A percentile compares a stretch with the other conserved stretches of the same genome.
phyloP scores from a whole-genome alignment of 148 eudicot species.

The Nepenthes mirabilis region DNA sequence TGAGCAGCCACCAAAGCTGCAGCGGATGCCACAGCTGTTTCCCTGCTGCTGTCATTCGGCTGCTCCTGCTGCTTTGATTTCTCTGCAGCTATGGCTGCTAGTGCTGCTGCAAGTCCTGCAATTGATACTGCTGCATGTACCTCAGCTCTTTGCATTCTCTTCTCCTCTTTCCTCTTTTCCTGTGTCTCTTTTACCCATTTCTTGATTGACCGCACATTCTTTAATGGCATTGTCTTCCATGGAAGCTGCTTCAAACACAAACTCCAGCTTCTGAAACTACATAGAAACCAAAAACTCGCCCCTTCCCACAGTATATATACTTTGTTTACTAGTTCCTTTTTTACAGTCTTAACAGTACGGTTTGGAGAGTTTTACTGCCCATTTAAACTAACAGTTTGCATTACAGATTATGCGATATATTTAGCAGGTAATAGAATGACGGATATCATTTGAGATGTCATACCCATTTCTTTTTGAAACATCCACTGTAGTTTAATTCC shows the following conservation, averaged over 20 bases:
- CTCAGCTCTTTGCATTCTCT: slow-evolving; percentile 83
- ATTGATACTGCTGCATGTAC: slow-evolving; percentile 92
- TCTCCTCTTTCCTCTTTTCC: slow-evolving; percentile 68
- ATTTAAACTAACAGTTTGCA: neutral
- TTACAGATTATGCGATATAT: neutral
- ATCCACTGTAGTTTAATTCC: slow-evolving; percentile 66
- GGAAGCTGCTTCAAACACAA: slow-evolving; percentile 24
- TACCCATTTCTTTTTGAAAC: slow-evolving; percentile 83
- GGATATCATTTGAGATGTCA: neutral
- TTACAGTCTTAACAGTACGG: too few relatives aligned
- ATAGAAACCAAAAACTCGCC: too few relatives aligned
- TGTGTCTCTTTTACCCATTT: slow-evolving; percentile 83
- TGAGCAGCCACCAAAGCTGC: slow-evolving; percentile 90
- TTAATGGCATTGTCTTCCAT: slow-evolving; percentile 62
- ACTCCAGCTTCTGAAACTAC: too few relatives aligned
- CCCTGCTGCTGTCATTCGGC: slow-evolving; percentile 20
- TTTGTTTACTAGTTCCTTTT: too few relatives aligned
- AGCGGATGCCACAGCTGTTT: slow-evolving; percentile 67
- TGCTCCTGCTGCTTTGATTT: slow-evolving; percentile 19
- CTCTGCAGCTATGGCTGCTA: slow-evolving; percentile 84
- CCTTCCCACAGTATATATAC: too few relatives aligned
- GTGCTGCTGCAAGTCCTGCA: slow-evolving; percentile 89
- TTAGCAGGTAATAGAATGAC: neutral
- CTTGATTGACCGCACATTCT: slow-evolving; percentile 39
- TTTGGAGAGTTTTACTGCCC: neutral